Evolutionary conservation across 306 rosid genomes (phyloP), one percentile per base, ranked within the genome.

Genomic region (Vigna angularis): DNA sequence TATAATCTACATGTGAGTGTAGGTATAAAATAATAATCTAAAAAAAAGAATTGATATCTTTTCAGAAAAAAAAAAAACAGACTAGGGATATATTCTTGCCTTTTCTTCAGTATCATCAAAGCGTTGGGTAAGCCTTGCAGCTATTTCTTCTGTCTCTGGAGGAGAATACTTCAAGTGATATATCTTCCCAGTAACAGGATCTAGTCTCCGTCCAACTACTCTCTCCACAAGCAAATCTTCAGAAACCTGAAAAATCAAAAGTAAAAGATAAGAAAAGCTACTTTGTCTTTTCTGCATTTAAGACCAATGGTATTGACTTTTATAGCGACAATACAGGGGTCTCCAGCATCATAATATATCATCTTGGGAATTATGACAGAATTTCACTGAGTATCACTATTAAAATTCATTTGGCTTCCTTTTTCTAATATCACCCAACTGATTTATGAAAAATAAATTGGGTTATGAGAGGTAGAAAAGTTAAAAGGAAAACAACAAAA

Each of bases 51-150:
- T 18, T 56, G 48, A 32, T 50, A 55, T 64, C 6, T 17, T 57
- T 36, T 38, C 9, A 16, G 44, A 71, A 45, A 42, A 36, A 30
- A 28, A 70, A 45, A 49, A 36, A 70, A 65, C 16, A 55, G 50
- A 66, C 51, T 26, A 55, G 62, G 81, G 53, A 40, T 15, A 28
- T 61, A 73, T 72, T 32, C 56, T 75, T 83, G 84, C 98, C 97
- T 87, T 95, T 72, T 95, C 97, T 85, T 95, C 94, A 10, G 97
- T 91, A 79, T 95, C 96, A 83, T 95, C 98, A 79, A 95, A 91
- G 44, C 98, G 93, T 72, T 92, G 98, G 71, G 91, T 89, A 83
- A 95, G 97, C 91, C 98, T 91, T 45, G 90, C 87, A 14, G 90
- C 94, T 63, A 95, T 84, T 86, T 93, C 98, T 80, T 89, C 55